phyloP scores from a whole-genome alignment of 1,284 basidiomycete species.

The Fomitopsis schrenkii region DNA sequence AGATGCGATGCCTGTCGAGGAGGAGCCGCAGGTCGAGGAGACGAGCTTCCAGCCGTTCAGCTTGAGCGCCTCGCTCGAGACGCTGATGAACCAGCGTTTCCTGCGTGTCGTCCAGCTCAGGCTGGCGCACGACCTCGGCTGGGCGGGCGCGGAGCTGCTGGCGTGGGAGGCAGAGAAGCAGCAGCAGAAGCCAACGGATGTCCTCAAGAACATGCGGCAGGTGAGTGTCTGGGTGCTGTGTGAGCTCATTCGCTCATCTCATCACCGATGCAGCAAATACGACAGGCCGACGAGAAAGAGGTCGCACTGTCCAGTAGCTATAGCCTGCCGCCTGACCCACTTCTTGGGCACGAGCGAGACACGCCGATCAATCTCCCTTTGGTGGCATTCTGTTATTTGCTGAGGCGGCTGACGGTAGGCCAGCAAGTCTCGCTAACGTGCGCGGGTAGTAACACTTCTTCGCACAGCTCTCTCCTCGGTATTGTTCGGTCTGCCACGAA shows the following conservation, averaged over 20 bases:
- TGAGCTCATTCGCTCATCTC: neutral
- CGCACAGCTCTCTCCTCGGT: slow-evolving; percentile 53
- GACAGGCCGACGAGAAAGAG: slow-evolving; percentile 45
- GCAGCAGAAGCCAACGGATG: slow-evolving; percentile 37
- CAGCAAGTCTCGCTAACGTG: neutral
- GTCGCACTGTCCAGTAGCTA: slow-evolving; percentile 33
- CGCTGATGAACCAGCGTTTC: slow-evolving; percentile 49
- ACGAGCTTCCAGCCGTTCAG: slow-evolving; percentile 48
- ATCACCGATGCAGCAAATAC: slow-evolving; percentile 27
- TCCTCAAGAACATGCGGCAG: slow-evolving; percentile 28
- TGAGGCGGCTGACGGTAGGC: slow-evolving; percentile 53
- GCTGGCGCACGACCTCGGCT: slow-evolving; percentile 47
- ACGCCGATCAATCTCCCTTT: slow-evolving; percentile 48
- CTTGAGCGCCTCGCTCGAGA: slow-evolving; percentile 55
- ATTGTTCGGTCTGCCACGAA: slow-evolving; percentile 61
- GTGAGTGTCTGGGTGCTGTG: slow-evolving; percentile 22
- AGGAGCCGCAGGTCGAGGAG: slow-evolving; percentile 10
- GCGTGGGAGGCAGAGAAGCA: slow-evolving; percentile 40
- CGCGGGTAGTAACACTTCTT: neutral
- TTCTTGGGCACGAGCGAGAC: slow-evolving; percentile 27
- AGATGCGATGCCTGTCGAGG: slow-evolving; percentile 14
- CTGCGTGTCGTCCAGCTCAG: slow-evolving; percentile 48
- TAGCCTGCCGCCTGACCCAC: slow-evolving; percentile 49
- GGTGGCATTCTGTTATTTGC: slow-evolving; percentile 54
- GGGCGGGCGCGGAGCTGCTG: slow-evolving; percentile 61